Percentiles rank a stretch among this genome's conserved stretches.
Conservation (phyloP, 2,329 filamentous ascomycete genomes). For the Cladorrhinum sp. region DNA sequence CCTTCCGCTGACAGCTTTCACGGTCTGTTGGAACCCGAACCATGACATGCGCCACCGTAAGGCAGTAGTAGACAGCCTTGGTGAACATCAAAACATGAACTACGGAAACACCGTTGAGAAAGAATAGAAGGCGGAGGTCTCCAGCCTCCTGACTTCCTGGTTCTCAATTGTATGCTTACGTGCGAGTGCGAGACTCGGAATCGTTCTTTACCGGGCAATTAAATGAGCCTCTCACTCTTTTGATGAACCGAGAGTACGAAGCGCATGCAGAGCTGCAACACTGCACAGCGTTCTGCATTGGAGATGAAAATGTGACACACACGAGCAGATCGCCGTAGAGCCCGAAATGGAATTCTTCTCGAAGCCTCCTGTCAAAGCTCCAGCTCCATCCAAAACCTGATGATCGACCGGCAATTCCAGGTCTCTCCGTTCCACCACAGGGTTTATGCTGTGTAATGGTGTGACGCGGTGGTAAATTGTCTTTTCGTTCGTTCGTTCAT, state of each 20-base stretch:
- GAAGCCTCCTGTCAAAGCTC: neutral
- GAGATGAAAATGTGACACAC: neutral
- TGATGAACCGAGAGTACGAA: neutral
- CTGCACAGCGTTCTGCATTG: neutral
- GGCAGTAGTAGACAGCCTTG: neutral
- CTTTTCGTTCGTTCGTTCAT: neutral
- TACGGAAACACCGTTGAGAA: neutral
- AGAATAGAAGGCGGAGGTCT: neutral
- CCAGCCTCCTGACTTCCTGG: neutral
- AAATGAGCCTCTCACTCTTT: neutral
- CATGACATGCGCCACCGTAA: neutral
- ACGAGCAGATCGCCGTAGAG: neutral
- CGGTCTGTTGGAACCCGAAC: neutral
- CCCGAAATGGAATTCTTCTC: neutral
- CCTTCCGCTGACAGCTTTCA: neutral
- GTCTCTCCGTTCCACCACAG: neutral
- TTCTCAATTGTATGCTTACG: neutral
- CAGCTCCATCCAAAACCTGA: neutral
- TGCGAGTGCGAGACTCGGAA: neutral
- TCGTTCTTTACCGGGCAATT: neutral
- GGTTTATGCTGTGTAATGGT: neutral
- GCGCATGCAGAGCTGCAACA: neutral
- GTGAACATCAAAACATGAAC: neutral
- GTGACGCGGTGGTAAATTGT: neutral
- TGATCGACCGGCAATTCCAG: neutral